phyloP scores from a whole-genome alignment of 352 stramenopile genomes.

The Globisporangium megalacanthum region DNA sequence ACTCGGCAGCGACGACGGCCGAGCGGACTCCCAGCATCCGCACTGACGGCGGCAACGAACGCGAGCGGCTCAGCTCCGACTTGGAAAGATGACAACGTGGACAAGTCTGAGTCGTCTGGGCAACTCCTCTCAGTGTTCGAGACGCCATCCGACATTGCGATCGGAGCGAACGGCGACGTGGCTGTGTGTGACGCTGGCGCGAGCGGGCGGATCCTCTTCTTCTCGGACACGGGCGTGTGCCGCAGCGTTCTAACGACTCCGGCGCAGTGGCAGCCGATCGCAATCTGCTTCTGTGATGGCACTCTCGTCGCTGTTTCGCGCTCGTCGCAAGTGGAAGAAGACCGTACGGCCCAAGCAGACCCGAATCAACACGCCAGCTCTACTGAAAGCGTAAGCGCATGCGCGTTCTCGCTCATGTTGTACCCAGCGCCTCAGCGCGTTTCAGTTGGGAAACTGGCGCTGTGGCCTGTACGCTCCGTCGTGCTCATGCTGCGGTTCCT shows the following conservation, averaged over 20 bases:
- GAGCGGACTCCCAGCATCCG: too few relatives aligned
- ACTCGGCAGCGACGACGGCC: constrained; percentile 8
- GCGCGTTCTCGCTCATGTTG: constrained; percentile 13
- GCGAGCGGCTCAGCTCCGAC: not conserved
- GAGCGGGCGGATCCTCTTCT: constrained; percentile 28
- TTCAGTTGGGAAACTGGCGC: constrained; percentile 21
- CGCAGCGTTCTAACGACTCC: constrained; percentile 26
- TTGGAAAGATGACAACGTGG: not conserved
- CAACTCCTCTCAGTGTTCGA: constrained; percentile 26
- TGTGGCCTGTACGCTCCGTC: constrained; percentile 19
- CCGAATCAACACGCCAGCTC: too few relatives aligned
- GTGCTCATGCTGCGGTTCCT: constrained; percentile 30
- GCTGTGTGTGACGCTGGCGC: constrained; percentile 34
- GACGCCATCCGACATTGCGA: constrained; percentile 16
- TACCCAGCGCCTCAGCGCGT: constrained; percentile 23
- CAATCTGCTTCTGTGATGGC: constrained; percentile 19
- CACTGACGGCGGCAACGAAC: not conserved
- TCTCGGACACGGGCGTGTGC: constrained; percentile 34
- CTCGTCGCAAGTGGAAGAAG: not conserved
- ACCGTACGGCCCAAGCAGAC: too few relatives aligned
- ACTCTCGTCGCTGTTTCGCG: constrained; percentile 12
- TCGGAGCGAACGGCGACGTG: constrained; percentile 28
- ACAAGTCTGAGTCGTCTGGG: not conserved
- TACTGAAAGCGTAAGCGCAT: not conserved
- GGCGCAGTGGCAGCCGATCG: constrained; percentile 7